Evolutionary conservation across 768 basidiomycete genomes (phyloP), one percentile per base, ranked within the genome.

Genomic region (Suillus tomentosus): DNA sequence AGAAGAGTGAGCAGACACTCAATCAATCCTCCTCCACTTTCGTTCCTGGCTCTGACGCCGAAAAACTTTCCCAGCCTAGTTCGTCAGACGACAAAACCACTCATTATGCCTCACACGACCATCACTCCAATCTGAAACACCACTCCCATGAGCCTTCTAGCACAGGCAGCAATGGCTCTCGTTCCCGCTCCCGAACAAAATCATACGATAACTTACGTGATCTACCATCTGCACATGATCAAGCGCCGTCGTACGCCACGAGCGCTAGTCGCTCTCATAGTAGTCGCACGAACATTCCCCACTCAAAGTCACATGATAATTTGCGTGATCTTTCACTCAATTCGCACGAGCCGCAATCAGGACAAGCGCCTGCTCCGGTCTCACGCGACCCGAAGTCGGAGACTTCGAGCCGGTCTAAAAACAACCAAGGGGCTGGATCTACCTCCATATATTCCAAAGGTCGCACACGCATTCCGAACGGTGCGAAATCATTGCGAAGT

Each of bases 141-240:
- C 68, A 65, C 43, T 15, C 64, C 55, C 64, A 65, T 42, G 68
- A 68, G 60, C 63, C 65, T 3, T 51, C 15, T 45, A 54, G 17
- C 60, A 14, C 61, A 47, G 63, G 70, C 59, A 64, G 34, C 61
- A 67, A 65, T 15, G 65, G 62, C 47, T 61, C 63, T 66, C 63
- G 62, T 62, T 68, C 67, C 57, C 71, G 65, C 64, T 65, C 65
- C 34, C 67, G 64, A 27, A 65, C 22, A 34, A 76, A 63, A 63
- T 72, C 72, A 31, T 71, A 61, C 54, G 69, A 72, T 61, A 67
- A 69, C 64, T 60, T 67, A 43, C 62, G 63, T 19, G 72, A 69
- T 66, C 63, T 69, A 61, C 65, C 75, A 54, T 31, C 66, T 22
- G 54, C 62, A 24, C 51, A 17, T 58, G 3, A 6, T 42, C 57